Evolutionary conservation across 805 yeast genomes (phyloP), one percentile per base, ranked within the genome.

Genomic region (Saccharomycopsis microspora): DNA sequence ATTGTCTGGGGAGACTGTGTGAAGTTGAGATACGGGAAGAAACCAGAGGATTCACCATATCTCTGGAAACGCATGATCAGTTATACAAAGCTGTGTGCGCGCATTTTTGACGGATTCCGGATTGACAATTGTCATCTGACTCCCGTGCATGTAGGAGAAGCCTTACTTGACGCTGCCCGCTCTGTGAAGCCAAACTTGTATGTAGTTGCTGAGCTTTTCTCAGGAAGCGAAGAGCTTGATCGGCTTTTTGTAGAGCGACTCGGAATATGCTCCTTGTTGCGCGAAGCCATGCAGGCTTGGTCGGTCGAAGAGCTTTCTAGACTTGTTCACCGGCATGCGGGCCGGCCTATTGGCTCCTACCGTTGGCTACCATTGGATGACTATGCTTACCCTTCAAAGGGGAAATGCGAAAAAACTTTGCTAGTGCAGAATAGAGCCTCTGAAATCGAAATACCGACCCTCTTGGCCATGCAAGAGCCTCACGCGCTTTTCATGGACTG

Each of bases 261-360:
- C 41, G 97, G 96, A 11, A 82, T 93, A 48, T 83, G 87, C 38
- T 82, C 96, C 3, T 70, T 93, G 55, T 84, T 90, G 47, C 76
- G 98, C 59, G 98, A 90, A 60, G 97, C 97, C 0, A 90, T 93
- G 95, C 97, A 88, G 66, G 93, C 97, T 1, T 82, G 93, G 80
- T 79, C 83, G 8, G 93, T 85, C 8, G 80, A 76, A 37, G 97
- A 90, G 59, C 71, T 90, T 33, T 86, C 96, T 3, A 70, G 90
- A 49, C 70, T 89, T 44, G 83, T 90, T 30, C 96, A 90, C 61
- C 78, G 80, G 58, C 95, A 90, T 62, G 97, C 97, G 35, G 98
- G 98, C 3, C 72, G 87, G 55, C 96, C 97, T 35, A 85, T 90
- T 61, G 98, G 98, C 4, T 87, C 96, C 0, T 81, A 84, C 56